These are phyloP conservation scores for Margaritispora aquatica DNA, from an alignment of 495 filamentous ascomycete species.

Conservation along the genomic window DNA sequence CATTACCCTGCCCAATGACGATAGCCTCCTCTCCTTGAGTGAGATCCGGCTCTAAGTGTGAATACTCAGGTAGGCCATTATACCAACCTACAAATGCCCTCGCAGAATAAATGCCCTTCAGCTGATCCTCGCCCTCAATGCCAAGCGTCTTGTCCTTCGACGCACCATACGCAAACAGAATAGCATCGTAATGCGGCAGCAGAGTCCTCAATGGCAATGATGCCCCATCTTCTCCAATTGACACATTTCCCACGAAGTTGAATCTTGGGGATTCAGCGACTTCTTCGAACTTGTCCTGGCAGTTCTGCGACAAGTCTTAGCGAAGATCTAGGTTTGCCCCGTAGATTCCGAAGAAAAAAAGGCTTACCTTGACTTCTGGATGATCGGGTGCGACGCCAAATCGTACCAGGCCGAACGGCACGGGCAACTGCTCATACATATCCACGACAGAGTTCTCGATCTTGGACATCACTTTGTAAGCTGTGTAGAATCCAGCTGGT, in stretches of 20 bases:
- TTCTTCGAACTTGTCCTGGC: constrained; percentile 85
- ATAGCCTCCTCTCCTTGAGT: constrained; percentile 75
- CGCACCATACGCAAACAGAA: constrained; percentile 90
- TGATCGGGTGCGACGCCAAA: constrained; percentile 97
- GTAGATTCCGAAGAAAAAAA: neutral
- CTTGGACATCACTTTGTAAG: constrained; percentile 73
- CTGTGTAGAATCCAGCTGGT: constrained; percentile 93
- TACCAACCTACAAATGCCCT: constrained; percentile 98
- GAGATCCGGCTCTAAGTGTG: constrained; percentile 69
- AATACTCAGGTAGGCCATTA: constrained; percentile 85
- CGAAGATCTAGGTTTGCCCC: neutral
- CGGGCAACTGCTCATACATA: constrained; percentile 94
- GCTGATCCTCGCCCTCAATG: constrained; percentile 70
- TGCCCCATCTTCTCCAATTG: constrained; percentile 55
- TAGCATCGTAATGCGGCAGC: constrained; percentile 81
- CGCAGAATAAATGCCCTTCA: constrained; percentile 77
- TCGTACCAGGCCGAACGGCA: constrained; percentile 85
- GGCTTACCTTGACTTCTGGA: constrained; percentile 92
- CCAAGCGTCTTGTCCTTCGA: constrained; percentile 71
- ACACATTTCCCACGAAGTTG: constrained; percentile 86
- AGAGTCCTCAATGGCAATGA: constrained; percentile 62
- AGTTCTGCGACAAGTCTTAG: constrained; percentile 57
- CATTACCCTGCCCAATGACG: constrained; percentile 92
- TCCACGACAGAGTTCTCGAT: constrained; percentile 68
- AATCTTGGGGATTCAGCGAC: constrained; percentile 77